These are phyloP conservation scores for Blastobotrys raffinosifermentans DNA, from an alignment of 1,139 yeast genomes.

Conservation along the genomic window DNA sequence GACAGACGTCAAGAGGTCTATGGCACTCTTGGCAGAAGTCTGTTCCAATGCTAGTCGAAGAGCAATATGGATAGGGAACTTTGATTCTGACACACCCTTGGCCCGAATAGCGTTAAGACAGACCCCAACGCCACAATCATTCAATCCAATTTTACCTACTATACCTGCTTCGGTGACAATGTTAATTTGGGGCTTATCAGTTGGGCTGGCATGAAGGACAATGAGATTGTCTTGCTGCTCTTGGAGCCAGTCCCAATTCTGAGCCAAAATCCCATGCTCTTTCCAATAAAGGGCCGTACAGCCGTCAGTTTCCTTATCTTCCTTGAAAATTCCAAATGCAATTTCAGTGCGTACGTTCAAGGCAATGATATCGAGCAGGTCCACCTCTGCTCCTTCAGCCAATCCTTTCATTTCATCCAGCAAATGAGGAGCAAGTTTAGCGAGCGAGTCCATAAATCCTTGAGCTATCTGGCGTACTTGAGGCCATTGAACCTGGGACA, in stretches of 20 bases:
- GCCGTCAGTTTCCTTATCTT: slow-evolving; percentile 30
- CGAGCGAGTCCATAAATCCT: no score
- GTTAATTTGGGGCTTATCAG: slow-evolving; percentile 24
- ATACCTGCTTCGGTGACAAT: slow-evolving; percentile 35
- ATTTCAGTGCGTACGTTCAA: slow-evolving; percentile 34
- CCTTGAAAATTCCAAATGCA: slow-evolving; percentile 24
- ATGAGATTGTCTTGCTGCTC: slow-evolving; percentile 26
- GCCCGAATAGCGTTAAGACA: slow-evolving; percentile 32
- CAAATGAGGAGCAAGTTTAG: no score
- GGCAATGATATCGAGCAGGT: slow-evolving; percentile 30
- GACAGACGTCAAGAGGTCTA: slow-evolving; percentile 16
- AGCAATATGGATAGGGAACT: slow-evolving; percentile 33
- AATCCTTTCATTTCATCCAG: slow-evolving; percentile 32
- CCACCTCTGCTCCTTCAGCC: slow-evolving; percentile 31
- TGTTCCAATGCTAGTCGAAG: slow-evolving; percentile 30
- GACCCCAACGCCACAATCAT: slow-evolving; percentile 32
- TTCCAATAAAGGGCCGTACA: slow-evolving; percentile 31
- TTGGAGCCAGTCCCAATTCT: slow-evolving; percentile 35
- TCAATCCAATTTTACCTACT: slow-evolving; percentile 35
- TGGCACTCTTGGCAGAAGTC: slow-evolving; percentile 25
- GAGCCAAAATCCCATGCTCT: slow-evolving; percentile 22
- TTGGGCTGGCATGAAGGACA: slow-evolving; percentile 24
- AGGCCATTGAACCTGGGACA: no score
- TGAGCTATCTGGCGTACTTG: no score
- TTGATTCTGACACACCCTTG: slow-evolving; percentile 24